Conservation (phyloP, 2,329 filamentous ascomycete genomes). For the Apiospora saccharicola region DNA sequence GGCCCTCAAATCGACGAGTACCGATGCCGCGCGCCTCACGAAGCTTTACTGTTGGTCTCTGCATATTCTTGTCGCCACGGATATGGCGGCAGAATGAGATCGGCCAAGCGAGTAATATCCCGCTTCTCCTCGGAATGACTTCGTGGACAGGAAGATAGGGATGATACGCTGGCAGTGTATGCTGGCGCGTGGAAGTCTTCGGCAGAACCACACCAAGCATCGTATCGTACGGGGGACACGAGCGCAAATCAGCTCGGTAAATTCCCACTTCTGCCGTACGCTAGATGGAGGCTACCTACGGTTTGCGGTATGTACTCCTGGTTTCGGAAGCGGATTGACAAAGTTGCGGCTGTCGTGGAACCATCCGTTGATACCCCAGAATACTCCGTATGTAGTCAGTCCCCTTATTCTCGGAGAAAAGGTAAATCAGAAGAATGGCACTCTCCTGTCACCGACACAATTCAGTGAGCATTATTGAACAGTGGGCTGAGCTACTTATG, state of each 20-base stretch:
- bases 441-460: background rate
- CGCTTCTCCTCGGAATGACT: background rate
- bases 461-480: background rate
- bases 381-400: background rate
- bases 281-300: background rate
- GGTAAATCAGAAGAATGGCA: background rate
- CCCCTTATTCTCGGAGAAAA: slow-evolving; percentile 2
- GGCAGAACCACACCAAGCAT: background rate
- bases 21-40: background rate
- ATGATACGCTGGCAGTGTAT: background rate
- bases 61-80: background rate
- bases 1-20: background rate
- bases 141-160: background rate
- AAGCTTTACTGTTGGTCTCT: background rate
- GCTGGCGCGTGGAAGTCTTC: background rate
- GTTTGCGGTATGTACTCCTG: background rate
- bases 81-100: background rate
- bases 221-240: background rate
- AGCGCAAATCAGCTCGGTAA: background rate
- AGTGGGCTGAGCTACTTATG: background rate
- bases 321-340: background rate
- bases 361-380: background rate
- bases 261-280: background rate
- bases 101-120: background rate
- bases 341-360: background rate